Conservation (phyloP, 257 asterid genomes). For the Solanum arcanum region DNA sequence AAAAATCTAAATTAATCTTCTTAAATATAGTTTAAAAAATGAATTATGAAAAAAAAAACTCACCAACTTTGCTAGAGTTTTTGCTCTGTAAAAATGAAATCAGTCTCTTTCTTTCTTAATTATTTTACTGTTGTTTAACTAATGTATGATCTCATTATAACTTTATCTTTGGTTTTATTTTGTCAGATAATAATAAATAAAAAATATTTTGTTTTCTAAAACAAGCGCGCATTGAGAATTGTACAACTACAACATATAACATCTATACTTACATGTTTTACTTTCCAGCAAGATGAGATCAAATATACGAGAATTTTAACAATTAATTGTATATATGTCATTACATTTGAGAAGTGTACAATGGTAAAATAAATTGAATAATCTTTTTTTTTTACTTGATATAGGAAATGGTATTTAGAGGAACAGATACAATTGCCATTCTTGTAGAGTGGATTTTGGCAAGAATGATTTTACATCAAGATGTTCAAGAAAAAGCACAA, state of each 20-base stretch:
- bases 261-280: too few species aligned
- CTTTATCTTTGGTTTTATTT: background rate
- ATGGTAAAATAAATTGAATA: too few species aligned
- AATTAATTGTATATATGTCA: too few species aligned
- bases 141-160: background rate
- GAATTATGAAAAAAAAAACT: background rate
- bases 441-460: conserved; percentile 69
- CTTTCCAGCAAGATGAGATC: too few species aligned
- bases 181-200: background rate
- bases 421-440: conserved; percentile 5
- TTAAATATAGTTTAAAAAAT: too few species aligned
- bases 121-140: background rate
- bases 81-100: background rate
- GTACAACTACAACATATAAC: too few species aligned
- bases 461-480: conserved; percentile 46
- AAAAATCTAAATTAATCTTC: background rate
- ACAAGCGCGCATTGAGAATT: too few species aligned
- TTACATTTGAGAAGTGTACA: too few species aligned
- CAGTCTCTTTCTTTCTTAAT: background rate
- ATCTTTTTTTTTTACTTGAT: background rate
- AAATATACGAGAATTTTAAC: too few species aligned
- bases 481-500: conserved; percentile 37
- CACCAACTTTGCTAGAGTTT: background rate
- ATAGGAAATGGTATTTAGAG: background rate
- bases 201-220: background rate